These are phyloP conservation scores for Kernera saxatilis DNA, from an alignment of 345 rosid genomes.

Conservation along the genomic window DNA sequence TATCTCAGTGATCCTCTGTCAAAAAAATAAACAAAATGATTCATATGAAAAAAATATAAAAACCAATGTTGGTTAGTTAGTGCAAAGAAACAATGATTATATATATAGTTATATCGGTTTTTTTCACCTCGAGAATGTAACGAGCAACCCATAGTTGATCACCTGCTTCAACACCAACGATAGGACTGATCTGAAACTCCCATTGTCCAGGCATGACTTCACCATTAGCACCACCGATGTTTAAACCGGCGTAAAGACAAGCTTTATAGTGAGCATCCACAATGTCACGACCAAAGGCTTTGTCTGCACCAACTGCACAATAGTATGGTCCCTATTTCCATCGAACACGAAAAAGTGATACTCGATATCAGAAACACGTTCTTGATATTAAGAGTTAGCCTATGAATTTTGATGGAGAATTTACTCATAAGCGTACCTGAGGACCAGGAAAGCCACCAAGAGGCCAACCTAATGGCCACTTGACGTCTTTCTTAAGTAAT, in stretches of 20 bases:
- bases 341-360: not conserved
- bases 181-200: conserved; percentile 97
- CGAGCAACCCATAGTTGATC: conserved; percentile 90
- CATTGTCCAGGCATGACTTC: conserved; percentile 99
- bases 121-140: conserved; percentile 82
- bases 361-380: not conserved
- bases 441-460: conserved; percentile 95
- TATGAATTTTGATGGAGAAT: not conserved
- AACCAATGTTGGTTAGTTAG: not conserved
- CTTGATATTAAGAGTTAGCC: not conserved
- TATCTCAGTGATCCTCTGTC: conserved; percentile 92
- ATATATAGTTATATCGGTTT: not conserved
- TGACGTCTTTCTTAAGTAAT: conserved; percentile 64
- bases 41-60: not conserved
- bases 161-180: conserved; percentile 85
- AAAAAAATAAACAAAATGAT: not conserved
- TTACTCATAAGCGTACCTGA: conserved; percentile 44
- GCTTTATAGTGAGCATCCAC: conserved; percentile 96
- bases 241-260: conserved; percentile 85
- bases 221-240: conserved; percentile 85
- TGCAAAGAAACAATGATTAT: not conserved
- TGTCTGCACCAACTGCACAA: conserved; percentile 94
- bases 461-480: conserved; percentile 99
- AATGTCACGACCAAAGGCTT: conserved; percentile 92
- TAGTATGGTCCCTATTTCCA: conserved; percentile 78